phyloP scores from a whole-genome alignment of 768 basidiomycete species.

The Kwoniella dejecticola region DNA sequence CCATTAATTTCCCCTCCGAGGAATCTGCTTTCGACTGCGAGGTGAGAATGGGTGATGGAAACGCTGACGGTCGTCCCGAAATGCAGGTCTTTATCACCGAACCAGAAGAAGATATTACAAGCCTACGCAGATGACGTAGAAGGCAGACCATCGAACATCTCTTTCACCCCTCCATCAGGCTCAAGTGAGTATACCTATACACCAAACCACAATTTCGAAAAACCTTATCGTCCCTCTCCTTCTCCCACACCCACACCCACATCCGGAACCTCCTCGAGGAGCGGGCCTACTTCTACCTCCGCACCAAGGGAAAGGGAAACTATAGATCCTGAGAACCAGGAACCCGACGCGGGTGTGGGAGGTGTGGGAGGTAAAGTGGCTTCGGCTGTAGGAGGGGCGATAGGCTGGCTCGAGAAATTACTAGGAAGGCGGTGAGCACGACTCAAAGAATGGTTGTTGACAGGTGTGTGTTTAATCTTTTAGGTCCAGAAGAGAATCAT shows the following conservation, averaged over 20 bases:
- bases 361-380: constrained; percentile 24
- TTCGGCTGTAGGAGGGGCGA: constrained; percentile 37
- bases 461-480: constrained; percentile 15
- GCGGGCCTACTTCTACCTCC: not conserved
- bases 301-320: not conserved
- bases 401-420: constrained; percentile 38
- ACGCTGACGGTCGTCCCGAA: not conserved
- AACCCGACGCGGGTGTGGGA: not conserved
- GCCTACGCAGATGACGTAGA: constrained; percentile 92
- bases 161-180: constrained; percentile 33
- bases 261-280: too few species aligned
- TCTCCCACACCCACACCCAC: too few species aligned
- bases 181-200: constrained; percentile 18
- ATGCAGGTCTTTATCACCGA: constrained; percentile 73
- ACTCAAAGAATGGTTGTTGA: constrained; percentile 5
- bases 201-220: constrained; percentile 7
- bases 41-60: not conserved
- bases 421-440: constrained; percentile 29
- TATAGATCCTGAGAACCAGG: constrained; percentile 8
- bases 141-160: constrained; percentile 59
- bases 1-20: not conserved
- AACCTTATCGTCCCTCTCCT: constrained; percentile 11
- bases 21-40: not conserved
- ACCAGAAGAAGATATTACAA: constrained; percentile 84
- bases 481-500: constrained; percentile 7